Evolutionary conservation across 2,329 filamentous ascomycete species (phyloP).

Genomic region (Talaromyces albobiverticillius): DNA sequence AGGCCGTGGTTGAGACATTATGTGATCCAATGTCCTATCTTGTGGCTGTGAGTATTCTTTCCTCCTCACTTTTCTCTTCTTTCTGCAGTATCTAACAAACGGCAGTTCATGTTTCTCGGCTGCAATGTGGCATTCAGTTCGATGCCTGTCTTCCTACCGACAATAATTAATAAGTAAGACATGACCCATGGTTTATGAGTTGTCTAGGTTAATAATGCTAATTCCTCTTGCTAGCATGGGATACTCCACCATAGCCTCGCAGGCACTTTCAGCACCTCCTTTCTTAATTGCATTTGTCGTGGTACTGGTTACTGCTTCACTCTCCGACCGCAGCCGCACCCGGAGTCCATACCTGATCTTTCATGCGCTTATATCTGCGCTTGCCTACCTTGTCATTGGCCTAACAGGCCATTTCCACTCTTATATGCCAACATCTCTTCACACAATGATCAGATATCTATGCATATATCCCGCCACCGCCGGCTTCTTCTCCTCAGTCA

Average conservation of each 20-base stretch:
- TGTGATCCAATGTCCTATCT: slow-evolving; percentile 69
- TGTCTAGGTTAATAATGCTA: background rate
- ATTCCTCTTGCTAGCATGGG: slow-evolving; percentile 60
- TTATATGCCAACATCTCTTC: slow-evolving; percentile 28
- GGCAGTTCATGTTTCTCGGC: slow-evolving; percentile 72
- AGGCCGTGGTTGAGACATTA: slow-evolving; percentile 59
- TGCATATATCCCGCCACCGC: slow-evolving; percentile 74
- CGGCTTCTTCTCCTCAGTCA: slow-evolving; percentile 82
- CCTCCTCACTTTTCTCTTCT: background rate
- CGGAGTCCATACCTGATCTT: slow-evolving; percentile 66
- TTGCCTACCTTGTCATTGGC: slow-evolving; percentile 60
- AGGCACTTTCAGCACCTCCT: slow-evolving; percentile 77
- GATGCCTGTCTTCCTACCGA: slow-evolving; percentile 82
- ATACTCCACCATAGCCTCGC: slow-evolving; percentile 63
- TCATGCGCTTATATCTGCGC: slow-evolving; percentile 68
- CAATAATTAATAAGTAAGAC: slow-evolving; percentile 63
- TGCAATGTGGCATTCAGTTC: slow-evolving; percentile 86
- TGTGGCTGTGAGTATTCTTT: slow-evolving; percentile 53
- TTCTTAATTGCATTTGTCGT: slow-evolving; percentile 72
- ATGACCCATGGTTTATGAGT: background rate
- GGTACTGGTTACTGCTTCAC: slow-evolving; percentile 68
- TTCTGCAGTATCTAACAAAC: background rate
- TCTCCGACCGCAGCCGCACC: slow-evolving; percentile 65
- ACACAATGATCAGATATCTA: slow-evolving; percentile 58
- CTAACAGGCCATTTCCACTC: slow-evolving; percentile 47